Evolutionary conservation across 306 rosid genomes (phyloP), one percentile per base, ranked within the genome.

Genomic region (Arachis stenosperma): DNA sequence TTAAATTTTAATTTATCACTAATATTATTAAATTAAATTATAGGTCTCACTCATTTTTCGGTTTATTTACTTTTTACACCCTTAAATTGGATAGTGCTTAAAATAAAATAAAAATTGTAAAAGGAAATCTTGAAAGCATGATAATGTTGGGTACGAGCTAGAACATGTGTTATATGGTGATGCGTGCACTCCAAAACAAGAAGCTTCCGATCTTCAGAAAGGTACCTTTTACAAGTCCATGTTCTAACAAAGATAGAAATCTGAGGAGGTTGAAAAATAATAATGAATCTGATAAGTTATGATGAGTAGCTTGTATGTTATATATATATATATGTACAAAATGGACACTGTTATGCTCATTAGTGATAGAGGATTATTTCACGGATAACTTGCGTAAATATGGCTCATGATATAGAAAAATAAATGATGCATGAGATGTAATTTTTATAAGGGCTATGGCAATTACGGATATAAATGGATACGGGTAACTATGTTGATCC

Each of bases 221-320:
- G 59, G 40, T 36, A 59, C 22, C 12, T 2, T 33, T 33, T 33
- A 33, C 37, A 33, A 36, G 7, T 12, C 48, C 52, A 6, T 33
- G 27, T 33, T 27, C 51, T 47, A 60, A 14, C 59, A 61, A 30
- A 66, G 59, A 64, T n/a, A 47, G 50, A 36, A 72, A 13, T 59
- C 61, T 71, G 30, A 46, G 51, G 51, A 57, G 75, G 65, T 42
- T 42, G 43, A 10, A 5, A 33, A 33, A 2, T 33, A 33, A 33
- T 33, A 33, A 33, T 43, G 43, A 70, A 3, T 17, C 10, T 42
- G 46, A 22, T 22, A 22, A 71, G 67, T 62, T 8, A 12, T 33
- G 13, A 46, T 10, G 13, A 46, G 13, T 8, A 46, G 27, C 27
- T 22, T 22, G 27, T 22, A 22, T 22, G 27, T 22, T 22, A 61